Evolutionary conservation across 2,329 filamentous ascomycete genomes (phyloP).

Genomic region (Harringtonia lauricola): DNA sequence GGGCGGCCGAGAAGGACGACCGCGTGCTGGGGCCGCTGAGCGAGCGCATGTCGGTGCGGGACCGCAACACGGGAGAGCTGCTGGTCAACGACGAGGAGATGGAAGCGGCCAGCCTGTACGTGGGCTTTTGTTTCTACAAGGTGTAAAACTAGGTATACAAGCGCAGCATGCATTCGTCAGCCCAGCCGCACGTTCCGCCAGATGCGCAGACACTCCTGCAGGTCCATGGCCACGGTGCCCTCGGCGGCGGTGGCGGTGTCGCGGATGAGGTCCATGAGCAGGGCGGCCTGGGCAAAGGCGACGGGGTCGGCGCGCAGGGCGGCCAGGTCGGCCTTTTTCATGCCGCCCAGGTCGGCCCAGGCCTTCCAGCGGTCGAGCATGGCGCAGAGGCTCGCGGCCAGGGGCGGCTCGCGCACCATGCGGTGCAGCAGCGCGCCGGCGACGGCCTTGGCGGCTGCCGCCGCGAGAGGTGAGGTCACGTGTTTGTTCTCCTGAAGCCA

Average conservation of each 20-base stretch:
- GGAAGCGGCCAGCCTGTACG: constrained; percentile 85
- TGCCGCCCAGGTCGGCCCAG: constrained; percentile 44
- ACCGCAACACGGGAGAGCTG: constrained; percentile 53
- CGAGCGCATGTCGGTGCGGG: constrained; percentile 90
- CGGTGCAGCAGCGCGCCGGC: constrained; percentile 36
- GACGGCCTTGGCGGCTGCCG: constrained; percentile 9
- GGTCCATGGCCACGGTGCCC: constrained; percentile 36
- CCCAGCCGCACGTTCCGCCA: constrained; percentile 43
- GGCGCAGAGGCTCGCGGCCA: constrained; percentile 26
- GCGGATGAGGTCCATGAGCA: constrained; percentile 36
- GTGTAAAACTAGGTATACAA: constrained; percentile 35
- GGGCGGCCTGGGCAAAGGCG: constrained; percentile 34
- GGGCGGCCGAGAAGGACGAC: constrained; percentile 85
- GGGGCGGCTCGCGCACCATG: constrained; percentile 38
- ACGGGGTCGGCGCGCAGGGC: constrained; percentile 25
- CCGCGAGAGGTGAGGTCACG: too few relatives aligned
- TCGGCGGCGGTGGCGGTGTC: constrained; percentile 33
- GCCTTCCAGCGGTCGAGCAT: constrained; percentile 41
- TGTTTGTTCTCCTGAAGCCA: constrained; percentile 27
- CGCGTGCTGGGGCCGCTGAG: constrained; percentile 69
- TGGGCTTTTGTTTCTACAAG: constrained; percentile 96
- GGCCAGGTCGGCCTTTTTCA: constrained; percentile 33
- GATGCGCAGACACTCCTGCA: constrained; percentile 43
- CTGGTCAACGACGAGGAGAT: constrained; percentile 76
- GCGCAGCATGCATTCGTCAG: neutral